phyloP scores from a whole-genome alignment of 805 yeast genomes.

The Aciculoconidium aculeatum region DNA sequence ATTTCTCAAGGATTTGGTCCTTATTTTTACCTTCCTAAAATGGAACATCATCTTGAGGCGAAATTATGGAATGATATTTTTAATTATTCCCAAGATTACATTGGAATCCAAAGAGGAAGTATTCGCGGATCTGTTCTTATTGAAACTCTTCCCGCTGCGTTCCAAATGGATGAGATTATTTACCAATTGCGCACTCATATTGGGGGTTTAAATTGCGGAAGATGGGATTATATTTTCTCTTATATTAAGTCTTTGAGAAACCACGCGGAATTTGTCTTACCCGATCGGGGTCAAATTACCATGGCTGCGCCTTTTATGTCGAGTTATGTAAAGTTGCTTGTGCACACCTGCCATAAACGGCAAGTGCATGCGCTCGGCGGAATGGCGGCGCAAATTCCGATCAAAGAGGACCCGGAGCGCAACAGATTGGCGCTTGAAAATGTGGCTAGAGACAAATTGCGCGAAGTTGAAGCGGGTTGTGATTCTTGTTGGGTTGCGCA shows the following conservation, averaged over 20 bases:
- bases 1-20: conserved; percentile 69
- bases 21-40: conserved; percentile 76
- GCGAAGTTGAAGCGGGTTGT: conserved; percentile 75
- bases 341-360: conserved; percentile 68
- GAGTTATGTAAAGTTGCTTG: conserved; percentile 67
- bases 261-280: conserved; percentile 59
- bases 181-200: conserved; percentile 73
- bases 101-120: conserved; percentile 67
- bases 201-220: conserved; percentile 79
- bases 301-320: conserved; percentile 82
- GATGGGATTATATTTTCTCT: conserved; percentile 86
- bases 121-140: conserved; percentile 76
- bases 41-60: conserved; percentile 84
- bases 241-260: conserved; percentile 72
- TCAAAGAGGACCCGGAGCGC: conserved; percentile 60
- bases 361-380: conserved; percentile 88
- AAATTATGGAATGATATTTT: conserved; percentile 79
- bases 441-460: conserved; percentile 66
- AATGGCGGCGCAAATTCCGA: conserved; percentile 85
- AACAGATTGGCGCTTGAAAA: conserved; percentile 65
- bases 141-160: conserved; percentile 81
- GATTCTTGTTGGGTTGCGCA: conserved; percentile 91
- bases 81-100: conserved; percentile 66
- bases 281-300: conserved; percentile 75
- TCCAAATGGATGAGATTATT: conserved; percentile 81